Evolutionary conservation across 1,284 basidiomycete species (phyloP).

Genomic region (Phlebopus sp.): DNA sequence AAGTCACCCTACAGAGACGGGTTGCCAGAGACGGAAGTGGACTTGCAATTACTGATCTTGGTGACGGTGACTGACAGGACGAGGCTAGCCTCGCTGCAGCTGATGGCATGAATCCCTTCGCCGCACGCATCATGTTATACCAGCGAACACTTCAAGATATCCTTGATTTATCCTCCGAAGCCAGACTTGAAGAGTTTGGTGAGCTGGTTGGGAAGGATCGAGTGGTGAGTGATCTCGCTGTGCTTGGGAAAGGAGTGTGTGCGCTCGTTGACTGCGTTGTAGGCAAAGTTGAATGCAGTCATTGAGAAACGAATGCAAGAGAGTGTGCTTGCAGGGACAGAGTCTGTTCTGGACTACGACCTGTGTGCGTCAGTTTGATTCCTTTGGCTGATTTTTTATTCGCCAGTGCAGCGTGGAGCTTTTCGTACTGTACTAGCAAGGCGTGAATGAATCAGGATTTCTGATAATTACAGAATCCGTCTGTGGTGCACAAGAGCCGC

Average conservation of each 20-base stretch:
- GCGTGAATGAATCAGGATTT: too few relatives aligned
- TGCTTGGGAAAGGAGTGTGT: not conserved
- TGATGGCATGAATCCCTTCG: slow-evolving; percentile 65
- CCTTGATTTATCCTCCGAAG: slow-evolving; percentile 47
- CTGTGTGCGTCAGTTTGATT: too few relatives aligned
- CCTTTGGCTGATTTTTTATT: too few relatives aligned
- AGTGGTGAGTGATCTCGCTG: slow-evolving; percentile 44
- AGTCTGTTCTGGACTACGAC: slow-evolving; percentile 14
- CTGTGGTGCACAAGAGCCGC: too few relatives aligned
- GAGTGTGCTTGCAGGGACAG: slow-evolving; percentile 18
- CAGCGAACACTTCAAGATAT: slow-evolving; percentile 55
- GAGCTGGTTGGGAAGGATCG: slow-evolving; percentile 48
- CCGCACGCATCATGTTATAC: slow-evolving; percentile 58
- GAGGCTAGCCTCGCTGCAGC: slow-evolving; percentile 51
- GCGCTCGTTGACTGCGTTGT: slow-evolving; percentile 11
- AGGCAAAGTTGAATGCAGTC: slow-evolving; percentile 38
- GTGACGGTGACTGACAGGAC: slow-evolving; percentile 38
- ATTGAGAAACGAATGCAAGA: slow-evolving; percentile 37
- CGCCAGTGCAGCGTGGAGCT: too few relatives aligned
- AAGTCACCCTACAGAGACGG: slow-evolving; percentile 11
- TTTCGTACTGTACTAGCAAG: too few relatives aligned
- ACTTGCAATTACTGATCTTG: slow-evolving; percentile 7
- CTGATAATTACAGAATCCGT: too few relatives aligned
- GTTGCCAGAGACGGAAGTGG: slow-evolving; percentile 6
- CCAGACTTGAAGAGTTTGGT: slow-evolving; percentile 46